Percentiles rank a stretch among this genome's conserved stretches.
Conservation (phyloP, 2,329 filamentous ascomycete genomes). For the Colletotrichum eleusines region DNA sequence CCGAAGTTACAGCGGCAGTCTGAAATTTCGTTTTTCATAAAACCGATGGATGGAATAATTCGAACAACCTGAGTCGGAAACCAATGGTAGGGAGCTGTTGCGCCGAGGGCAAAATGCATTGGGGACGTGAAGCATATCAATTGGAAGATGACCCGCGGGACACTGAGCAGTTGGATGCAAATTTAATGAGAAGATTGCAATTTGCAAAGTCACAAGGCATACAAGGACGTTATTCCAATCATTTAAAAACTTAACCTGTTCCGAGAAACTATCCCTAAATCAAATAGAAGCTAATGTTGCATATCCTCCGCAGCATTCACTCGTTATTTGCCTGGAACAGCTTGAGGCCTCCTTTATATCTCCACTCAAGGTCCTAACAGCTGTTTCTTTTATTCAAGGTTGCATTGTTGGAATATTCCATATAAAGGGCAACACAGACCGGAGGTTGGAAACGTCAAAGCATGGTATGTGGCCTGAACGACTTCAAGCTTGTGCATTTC, state of each 20-base stretch:
- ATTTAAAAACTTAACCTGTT: not conserved
- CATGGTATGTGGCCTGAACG: no score
- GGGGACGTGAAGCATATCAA: not conserved
- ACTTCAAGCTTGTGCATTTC: no score
- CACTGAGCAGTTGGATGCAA: not conserved
- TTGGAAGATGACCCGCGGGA: not conserved
- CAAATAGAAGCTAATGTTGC: not conserved
- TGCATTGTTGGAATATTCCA: no score
- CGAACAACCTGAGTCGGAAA: not conserved
- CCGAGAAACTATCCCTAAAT: not conserved
- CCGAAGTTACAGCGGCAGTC: not conserved
- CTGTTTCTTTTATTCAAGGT: no score
- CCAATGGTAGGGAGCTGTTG: conserved; percentile 31
- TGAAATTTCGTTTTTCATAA: not conserved
- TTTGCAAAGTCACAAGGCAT: not conserved
- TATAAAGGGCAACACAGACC: no score
- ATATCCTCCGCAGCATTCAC: not conserved
- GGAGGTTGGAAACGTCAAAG: no score
- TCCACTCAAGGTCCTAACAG: no score
- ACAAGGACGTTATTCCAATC: not conserved
- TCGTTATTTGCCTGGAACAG: not conserved
- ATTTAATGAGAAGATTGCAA: not conserved
- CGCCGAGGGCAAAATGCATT: conserved; percentile 26
- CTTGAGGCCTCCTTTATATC: no score
- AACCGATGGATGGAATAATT: not conserved